Evolutionary conservation across 768 basidiomycete species (phyloP), one percentile per base, ranked within the genome.

Genomic region (Termitomyces titanicus): DNA sequence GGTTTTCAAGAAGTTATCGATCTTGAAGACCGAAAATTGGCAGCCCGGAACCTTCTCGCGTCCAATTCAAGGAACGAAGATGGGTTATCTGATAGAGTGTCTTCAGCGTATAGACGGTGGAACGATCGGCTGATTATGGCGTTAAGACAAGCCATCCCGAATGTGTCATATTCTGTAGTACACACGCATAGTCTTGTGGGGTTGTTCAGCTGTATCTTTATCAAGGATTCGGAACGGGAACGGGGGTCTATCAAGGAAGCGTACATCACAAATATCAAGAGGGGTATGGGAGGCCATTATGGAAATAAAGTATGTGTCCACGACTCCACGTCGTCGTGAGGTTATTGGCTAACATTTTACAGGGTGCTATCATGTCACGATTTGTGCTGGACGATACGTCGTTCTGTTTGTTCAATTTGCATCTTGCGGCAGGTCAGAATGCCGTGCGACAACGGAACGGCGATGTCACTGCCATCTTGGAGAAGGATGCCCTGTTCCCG

Each of bases 1-100:
- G 94, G 94, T 2, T 89, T 98, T 70, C 96, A 99, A 70, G 96
- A 98, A 71, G 81, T 98, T 37, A 92, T 99, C 57, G 94, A 97
- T 66, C 81, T 99, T n/a, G 94, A 97, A 62, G 86, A 84, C 60
- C 85, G 92, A 57, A 93, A 86, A 72, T 86, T 98, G 77, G 86
- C 89, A 1, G 96, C 96, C 63, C 95, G 97, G 72, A 92, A 88
- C 25, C 66, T 99, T 0, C 78, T 96, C 5, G 88, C 88, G 6
- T 77, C 85, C 60, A 91, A 86, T 72, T 86, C 86, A 65, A 84
- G 81, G 56, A 68, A 62, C 10, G 70, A 76, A 22, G 73, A 77
- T n/a, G 78, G 74, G 0, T 67, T 89, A 24, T 87, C 89, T 15
- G 91, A 94, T 62, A 89, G 88, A 65, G 88, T 99, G 49, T 90